phyloP scores from a whole-genome alignment of 2,329 filamentous ascomycete genomes.

The Pseudogymnoascus sp. region DNA sequence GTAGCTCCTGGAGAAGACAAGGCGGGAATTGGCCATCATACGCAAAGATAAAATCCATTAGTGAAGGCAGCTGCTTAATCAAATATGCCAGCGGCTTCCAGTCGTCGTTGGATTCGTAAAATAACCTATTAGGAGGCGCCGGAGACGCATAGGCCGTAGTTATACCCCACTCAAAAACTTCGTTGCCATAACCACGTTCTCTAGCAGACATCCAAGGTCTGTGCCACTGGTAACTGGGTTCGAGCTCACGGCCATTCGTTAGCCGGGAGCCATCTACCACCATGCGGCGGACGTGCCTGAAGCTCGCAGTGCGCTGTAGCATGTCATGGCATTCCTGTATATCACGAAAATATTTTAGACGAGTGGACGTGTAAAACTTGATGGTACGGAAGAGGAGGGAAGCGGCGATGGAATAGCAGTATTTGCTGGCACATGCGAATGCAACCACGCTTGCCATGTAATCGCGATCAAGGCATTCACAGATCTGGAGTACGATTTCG shows the following conservation, averaged over 20 bases:
- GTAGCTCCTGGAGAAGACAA: conserved; percentile 10
- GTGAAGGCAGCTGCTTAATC: neutral
- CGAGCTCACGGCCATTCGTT: neutral
- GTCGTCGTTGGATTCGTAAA: neutral
- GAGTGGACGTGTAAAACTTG: neutral
- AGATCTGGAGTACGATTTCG: neutral
- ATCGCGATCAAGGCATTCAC: neutral
- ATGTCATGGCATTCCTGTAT: neutral
- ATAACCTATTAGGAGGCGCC: neutral
- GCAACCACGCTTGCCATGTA: neutral
- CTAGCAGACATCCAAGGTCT: neutral
- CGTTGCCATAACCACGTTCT: neutral
- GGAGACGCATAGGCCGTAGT: neutral
- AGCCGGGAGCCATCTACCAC: neutral
- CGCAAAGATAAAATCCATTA: conserved; percentile 13
- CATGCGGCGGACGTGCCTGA: neutral
- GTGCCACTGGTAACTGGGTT: neutral
- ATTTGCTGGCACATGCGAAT: neutral
- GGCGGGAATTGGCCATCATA: conserved; percentile 7
- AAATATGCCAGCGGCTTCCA: conserved; percentile 7
- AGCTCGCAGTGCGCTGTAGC: neutral
- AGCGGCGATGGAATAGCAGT: neutral
- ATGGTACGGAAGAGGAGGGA: neutral
- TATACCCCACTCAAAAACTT: neutral
- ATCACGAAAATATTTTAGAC: neutral